A percentile compares a stretch with the other conserved stretches of the same genome.
Conservation (phyloP, 2,329 filamentous ascomycete species). For the Cladosporium sp. region DNA sequence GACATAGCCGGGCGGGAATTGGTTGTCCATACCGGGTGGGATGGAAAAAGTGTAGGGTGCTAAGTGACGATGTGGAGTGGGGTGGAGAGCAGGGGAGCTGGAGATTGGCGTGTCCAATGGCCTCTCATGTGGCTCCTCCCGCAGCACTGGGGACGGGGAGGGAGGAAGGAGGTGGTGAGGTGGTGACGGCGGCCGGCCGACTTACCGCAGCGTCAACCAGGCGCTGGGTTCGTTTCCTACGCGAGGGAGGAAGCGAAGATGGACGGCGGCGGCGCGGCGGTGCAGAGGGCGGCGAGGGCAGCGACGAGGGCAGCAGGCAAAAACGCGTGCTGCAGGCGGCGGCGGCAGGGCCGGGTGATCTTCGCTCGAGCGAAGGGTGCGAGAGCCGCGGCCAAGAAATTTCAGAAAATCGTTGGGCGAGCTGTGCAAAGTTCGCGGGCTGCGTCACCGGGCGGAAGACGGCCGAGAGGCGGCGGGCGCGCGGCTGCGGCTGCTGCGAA, state of each 20-base stretch:
- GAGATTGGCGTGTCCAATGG: slow-evolving; percentile 13
- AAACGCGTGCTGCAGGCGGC: background rate
- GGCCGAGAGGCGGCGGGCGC: background rate
- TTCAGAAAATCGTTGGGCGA: background rate
- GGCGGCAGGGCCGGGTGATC: background rate
- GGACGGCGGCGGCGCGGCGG: slow-evolving; percentile 1
- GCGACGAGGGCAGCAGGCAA: background rate
- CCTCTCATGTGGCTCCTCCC: slow-evolving; percentile 14
- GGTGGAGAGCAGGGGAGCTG: slow-evolving; percentile 14
- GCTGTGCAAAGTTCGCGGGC: background rate
- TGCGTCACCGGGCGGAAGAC: background rate
- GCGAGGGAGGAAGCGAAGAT: slow-evolving; percentile 4
- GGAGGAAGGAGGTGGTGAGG: background rate
- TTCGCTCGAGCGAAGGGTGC: background rate
- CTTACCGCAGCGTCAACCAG: slow-evolving; percentile 8
- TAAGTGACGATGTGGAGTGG: slow-evolving; percentile 12
- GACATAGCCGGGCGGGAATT: slow-evolving; percentile 23
- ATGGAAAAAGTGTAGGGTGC: slow-evolving; percentile 8
- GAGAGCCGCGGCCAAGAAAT: background rate
- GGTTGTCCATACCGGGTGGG: slow-evolving; percentile 20
- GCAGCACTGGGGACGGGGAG: slow-evolving; percentile 1
- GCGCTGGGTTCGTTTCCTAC: slow-evolving; percentile 1
- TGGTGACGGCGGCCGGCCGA: slow-evolving; percentile 4
- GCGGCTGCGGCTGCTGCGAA: background rate
- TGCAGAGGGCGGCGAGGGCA: background rate